A percentile compares a stretch with the other conserved stretches of the same genome.
Evolutionary conservation across 257 asterid species (phyloP).

Genomic region (Solanum ahanhuiri): DNA sequence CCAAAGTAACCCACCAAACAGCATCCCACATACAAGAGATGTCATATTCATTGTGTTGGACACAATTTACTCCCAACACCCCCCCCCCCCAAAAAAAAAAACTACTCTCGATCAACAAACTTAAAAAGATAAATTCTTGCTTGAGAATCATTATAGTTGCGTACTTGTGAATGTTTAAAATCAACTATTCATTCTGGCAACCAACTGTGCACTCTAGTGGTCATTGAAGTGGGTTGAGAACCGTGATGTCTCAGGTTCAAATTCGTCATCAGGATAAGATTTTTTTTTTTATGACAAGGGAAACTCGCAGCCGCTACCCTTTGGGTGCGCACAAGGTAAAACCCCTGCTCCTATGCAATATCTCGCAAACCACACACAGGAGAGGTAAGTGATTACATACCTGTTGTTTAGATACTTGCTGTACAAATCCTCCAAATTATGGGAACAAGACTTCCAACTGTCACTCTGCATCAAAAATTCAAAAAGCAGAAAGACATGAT

Average conservation of each 20-base stretch:
- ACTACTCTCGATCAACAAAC: not conserved
- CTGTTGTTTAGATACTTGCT: conserved; percentile 34
- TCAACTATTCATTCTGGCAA: not conserved
- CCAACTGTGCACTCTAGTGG: not conserved
- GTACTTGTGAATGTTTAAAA: not conserved
- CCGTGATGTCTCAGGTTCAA: not conserved
- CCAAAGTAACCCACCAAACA: not conserved
- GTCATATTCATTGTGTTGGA: not conserved
- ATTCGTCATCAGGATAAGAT: not conserved
- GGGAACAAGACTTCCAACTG: conserved; percentile 50
- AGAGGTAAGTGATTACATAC: conserved; percentile 18
- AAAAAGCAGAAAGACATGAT: not conserved
- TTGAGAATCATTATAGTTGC: not conserved
- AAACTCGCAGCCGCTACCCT: too few relatives aligned
- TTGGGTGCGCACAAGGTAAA: too few relatives aligned
- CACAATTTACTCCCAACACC: not conserved
- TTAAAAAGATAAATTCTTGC: not conserved
- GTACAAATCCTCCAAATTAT: conserved; percentile 51
- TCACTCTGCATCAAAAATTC: conserved; percentile 36
- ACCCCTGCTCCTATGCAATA: too few relatives aligned
- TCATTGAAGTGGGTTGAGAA: not conserved
- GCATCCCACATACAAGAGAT: not conserved
- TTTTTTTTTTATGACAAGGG: too few relatives aligned
- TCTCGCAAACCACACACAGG: too few relatives aligned
- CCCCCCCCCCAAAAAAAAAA: not conserved